Evolutionary conservation across 257 asterid species (phyloP), one percentile per base, ranked within the genome.

Genomic region (Salvia miltiorrhiza): DNA sequence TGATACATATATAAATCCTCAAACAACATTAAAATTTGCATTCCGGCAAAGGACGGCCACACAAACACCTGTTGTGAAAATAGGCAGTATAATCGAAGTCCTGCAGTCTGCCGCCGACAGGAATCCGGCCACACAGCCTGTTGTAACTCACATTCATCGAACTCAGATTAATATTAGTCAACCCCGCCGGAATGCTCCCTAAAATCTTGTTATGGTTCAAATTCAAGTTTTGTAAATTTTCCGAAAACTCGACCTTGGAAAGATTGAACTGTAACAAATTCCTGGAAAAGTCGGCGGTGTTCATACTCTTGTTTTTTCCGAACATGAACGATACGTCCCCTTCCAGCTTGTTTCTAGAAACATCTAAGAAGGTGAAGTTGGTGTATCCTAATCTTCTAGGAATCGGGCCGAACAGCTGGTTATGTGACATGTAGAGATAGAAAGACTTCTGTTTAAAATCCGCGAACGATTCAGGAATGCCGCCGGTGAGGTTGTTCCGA

Each of bases 391-490:
- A 52, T 2, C 54, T 74, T 7, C 9, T 53, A 0, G 87, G 85
- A 10, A 84, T 55, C 3, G 59, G 14, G n/a, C 89, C 87, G 3
- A 76, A 17, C 6, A 86, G 83, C 30, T 55, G 73, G 11, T 86
- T 84, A 30, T 84, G 75, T 0, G 83, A 72, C 23, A 83, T 71
- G 65, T 28, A n/a, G n/a, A n/a, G 77, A 21, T 52, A 63, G 5
- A 78, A 67, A 2, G n/a, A 58, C 3, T 69, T 30, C 7, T 74
- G 69, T 3, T 20, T 33, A 62, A 79, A 75, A 10, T n/a, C n/a
- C n/a, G n/a, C n/a, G n/a, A 83, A 81, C 1, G 85, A 72, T 16
- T 81, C 85, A 0, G 88, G 91, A 41, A 83, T 73, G 50, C 2
- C 5, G 16, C 88, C 88, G 2, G 82, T 74, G 73, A 85, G 85